phyloP scores from a whole-genome alignment of 495 filamentous ascomycete genomes.

The Filosporella fistucella region DNA sequence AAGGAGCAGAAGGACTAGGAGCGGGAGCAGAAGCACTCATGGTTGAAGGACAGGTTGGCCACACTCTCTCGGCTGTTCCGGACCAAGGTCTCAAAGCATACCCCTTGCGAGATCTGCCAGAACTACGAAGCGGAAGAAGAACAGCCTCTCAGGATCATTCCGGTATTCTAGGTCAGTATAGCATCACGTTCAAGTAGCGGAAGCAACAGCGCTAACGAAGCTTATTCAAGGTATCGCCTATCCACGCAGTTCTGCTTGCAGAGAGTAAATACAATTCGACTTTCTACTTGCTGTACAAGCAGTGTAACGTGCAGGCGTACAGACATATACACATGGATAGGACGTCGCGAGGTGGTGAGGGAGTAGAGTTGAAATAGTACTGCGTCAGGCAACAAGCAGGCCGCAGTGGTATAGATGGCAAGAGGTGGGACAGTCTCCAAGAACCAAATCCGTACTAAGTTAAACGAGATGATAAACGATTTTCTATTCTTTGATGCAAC shows the following conservation, averaged over 20 bases:
- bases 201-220: constrained; percentile 10
- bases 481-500: constrained; percentile 12
- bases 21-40: constrained; percentile 19
- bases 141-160: constrained; percentile 19
- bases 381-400: not conserved
- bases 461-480: constrained; percentile 12
- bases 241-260: constrained; percentile 2
- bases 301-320: constrained; percentile 20
- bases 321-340: constrained; percentile 13
- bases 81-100: constrained; percentile 21
- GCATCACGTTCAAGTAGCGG: not conserved
- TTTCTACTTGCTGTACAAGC: constrained; percentile 19
- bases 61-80: constrained; percentile 16
- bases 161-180: constrained; percentile 7
- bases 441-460: no score
- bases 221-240: constrained; percentile 4
- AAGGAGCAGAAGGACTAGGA: constrained; percentile 15
- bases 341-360: constrained; percentile 18
- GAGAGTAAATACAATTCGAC: constrained; percentile 18
- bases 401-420: not conserved
- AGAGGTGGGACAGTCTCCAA: no score
- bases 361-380: constrained; percentile 11
- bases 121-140: constrained; percentile 21
- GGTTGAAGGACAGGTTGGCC: constrained; percentile 18
- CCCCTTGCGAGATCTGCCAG: constrained; percentile 22